Base-by-base conservation (phyloP, 148 eudicot species). In the Pharnaceum exiguum region DNA sequence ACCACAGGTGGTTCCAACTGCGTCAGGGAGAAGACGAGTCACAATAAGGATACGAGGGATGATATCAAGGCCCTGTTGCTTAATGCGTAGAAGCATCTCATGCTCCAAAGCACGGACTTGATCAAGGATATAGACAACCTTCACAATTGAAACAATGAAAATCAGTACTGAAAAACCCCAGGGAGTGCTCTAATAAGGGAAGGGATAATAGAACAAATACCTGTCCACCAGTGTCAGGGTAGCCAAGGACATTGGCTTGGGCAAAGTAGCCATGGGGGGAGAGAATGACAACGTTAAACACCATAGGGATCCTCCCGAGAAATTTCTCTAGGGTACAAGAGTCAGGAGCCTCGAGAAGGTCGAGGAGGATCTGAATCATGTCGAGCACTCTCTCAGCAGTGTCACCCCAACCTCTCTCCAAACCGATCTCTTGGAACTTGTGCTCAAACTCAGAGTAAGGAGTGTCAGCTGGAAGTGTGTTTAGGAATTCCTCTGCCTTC, bases 211-310 rank as follows among this genome's bases (percentile, higher is more conserved):
- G 60, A 38, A 45, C 9, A 15, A 11, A 42, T 51, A 83, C 96
- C 85, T 93, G 99, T 55, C 99, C 99, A 62, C 99, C 99, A 42
- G 99, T 93, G 59, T 93, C 99, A 7, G 99, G 99, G 60, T 85
- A 93, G 0, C 99, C 99, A 59, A 93, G 81, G 25, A 93, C 99
- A 46, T 93, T 79, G 37, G 79, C 96, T 64, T 93, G 99, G 46
- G 99, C 99, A 60, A 93, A 93, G 82, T 88, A 93, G 11, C 99
- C 99, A 24, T 93, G 99, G 22, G 99, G 99, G 0, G 99, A 85
- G 33, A 93, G 96, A 45, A 93, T 93, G 40, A 93, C 95, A 25
- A 93, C 99, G 45, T 93, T 93, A 87, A 93, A 93, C 25, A 88
- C 96, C 99, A 88, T 85, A 0, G 99, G 99, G 27, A 93, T 79